These are phyloP conservation scores for Vaccinium macrocarpon DNA, from an alignment of 148 eudicot species.

Conservation along the genomic window DNA sequence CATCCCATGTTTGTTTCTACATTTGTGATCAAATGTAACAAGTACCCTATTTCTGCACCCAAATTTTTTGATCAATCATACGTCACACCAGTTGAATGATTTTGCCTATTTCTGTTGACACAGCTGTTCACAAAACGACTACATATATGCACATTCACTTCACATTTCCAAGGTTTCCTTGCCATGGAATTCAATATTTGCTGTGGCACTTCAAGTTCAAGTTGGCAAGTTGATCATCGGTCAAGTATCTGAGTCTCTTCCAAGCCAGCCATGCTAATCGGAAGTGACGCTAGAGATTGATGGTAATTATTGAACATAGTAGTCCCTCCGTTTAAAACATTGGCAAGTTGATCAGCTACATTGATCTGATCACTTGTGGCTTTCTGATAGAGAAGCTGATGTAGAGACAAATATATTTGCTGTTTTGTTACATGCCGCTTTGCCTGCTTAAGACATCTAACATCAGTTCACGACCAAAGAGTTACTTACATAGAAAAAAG, in stretches of 20 bases:
- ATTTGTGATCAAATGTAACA: not conserved
- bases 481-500: not conserved
- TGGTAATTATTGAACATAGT: conserved; percentile 37
- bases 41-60: not conserved
- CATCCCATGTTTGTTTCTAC: not conserved
- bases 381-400: conserved; percentile 58
- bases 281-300: conserved; percentile 38
- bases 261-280: conserved; percentile 31
- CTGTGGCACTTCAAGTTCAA: not conserved
- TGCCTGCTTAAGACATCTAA: conserved; percentile 31
- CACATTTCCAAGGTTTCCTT: not conserved
- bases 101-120: not conserved
- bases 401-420: conserved; percentile 70
- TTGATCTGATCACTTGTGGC: conserved; percentile 24
- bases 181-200: not conserved
- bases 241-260: not conserved
- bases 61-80: not conserved
- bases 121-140: not conserved
- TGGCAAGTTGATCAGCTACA: conserved; percentile 19
- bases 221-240: not conserved
- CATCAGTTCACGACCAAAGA: not conserved
- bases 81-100: not conserved
- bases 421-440: conserved; percentile 52
- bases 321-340: conserved; percentile 22
- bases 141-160: not conserved